These are phyloP conservation scores for Phyllosticta citribraziliensis DNA, from an alignment of 2,329 filamentous ascomycete species.

Conservation along the genomic window DNA sequence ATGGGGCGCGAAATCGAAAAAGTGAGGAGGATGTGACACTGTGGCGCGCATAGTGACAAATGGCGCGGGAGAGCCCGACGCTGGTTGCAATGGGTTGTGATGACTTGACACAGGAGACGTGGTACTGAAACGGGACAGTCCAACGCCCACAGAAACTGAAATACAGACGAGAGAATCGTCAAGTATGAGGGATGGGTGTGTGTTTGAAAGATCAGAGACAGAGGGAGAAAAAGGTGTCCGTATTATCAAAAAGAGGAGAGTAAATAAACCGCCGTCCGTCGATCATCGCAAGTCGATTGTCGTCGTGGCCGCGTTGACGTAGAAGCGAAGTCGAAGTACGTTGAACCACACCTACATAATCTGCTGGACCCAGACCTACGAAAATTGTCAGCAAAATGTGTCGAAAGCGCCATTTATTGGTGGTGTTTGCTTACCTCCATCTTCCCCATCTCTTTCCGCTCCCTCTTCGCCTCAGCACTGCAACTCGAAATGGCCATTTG, in stretches of 20 bases:
- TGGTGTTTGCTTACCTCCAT: slow-evolving; percentile 65
- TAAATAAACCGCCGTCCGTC: not conserved
- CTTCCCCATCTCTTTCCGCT: slow-evolving; percentile 76
- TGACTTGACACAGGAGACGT: not conserved
- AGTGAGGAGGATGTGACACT: not conserved
- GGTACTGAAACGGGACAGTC: not conserved
- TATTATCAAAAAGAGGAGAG: not conserved
- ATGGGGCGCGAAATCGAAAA: not conserved
- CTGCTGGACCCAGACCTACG: slow-evolving; percentile 7
- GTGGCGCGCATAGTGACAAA: not conserved
- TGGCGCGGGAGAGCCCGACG: not conserved
- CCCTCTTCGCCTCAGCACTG: slow-evolving; percentile 58
- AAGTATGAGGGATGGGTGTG: not conserved
- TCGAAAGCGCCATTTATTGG: not conserved
- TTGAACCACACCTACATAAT: slow-evolving; percentile 6
- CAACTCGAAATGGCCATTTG: slow-evolving; percentile 72
- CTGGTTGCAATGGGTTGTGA: not conserved
- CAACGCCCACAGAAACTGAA: not conserved
- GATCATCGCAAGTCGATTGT: not conserved
- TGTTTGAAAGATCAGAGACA: not conserved
- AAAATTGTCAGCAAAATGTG: not conserved
- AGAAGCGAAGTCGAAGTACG: not conserved
- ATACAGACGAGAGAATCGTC: not conserved
- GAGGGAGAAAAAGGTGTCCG: not conserved
- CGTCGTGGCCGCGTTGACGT: not conserved